Percentiles rank a stretch among this genome's conserved stretches.
These are phyloP conservation scores for Apiospora aurea DNA, from an alignment of 2,329 filamentous ascomycete species.

Conservation along the genomic window DNA sequence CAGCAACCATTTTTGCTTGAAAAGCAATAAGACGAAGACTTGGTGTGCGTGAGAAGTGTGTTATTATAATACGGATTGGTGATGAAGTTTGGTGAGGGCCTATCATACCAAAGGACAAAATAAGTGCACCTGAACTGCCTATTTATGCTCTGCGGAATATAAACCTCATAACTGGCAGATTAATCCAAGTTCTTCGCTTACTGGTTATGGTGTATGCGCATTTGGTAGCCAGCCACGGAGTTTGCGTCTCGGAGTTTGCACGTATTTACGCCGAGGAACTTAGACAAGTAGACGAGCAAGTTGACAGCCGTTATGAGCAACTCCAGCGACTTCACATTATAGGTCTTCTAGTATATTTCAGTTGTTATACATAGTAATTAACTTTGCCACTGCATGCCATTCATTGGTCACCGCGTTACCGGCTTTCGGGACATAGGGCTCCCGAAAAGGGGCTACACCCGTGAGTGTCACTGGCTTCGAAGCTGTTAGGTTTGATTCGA, in stretches of 20 bases:
- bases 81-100: background rate
- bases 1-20: background rate
- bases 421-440: too few relatives aligned
- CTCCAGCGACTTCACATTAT: background rate
- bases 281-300: too few relatives aligned
- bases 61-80: background rate
- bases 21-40: background rate
- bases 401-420: background rate
- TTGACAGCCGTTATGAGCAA: background rate
- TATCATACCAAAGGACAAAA: too few relatives aligned
- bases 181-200: background rate
- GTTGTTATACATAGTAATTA: background rate
- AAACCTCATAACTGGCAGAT: background rate
- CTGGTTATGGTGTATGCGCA: background rate
- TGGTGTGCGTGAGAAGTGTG: background rate
- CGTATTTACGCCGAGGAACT: constrained; percentile 5
- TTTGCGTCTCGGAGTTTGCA: background rate
- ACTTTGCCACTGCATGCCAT: background rate
- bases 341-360: too few relatives aligned
- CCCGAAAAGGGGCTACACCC: background rate
- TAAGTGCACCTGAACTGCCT: too few relatives aligned
- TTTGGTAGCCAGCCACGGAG: background rate
- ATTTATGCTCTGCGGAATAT: background rate
- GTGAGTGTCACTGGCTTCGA: too few relatives aligned
- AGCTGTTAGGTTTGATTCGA: background rate